Percentiles rank a stretch among this genome's conserved stretches.
These are phyloP conservation scores for Alisma plantagoaquatica DNA, from an alignment of 106 monocot genomes.

Conservation along the genomic window DNA sequence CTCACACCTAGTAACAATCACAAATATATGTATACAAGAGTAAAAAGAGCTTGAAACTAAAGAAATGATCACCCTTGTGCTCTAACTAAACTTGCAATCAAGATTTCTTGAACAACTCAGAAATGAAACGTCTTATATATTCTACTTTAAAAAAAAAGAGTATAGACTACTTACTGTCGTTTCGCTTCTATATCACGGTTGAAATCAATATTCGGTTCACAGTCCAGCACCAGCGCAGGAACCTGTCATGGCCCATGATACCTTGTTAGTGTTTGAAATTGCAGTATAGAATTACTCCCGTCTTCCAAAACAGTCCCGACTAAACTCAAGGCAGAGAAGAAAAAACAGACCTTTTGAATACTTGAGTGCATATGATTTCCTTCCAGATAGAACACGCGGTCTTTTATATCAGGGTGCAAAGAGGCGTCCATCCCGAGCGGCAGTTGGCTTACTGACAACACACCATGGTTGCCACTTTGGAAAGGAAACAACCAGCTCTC, in stretches of 20 bases:
- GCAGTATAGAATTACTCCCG: not conserved
- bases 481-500: conserved; percentile 95
- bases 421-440: conserved; percentile 52
- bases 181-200: conserved; percentile 89
- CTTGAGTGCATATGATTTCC: conserved; percentile 92
- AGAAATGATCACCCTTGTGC: too few relatives aligned
- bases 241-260: too few relatives aligned
- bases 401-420: conserved; percentile 86
- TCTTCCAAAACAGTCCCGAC: not conserved
- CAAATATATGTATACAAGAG: too few relatives aligned
- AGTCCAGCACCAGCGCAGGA: conserved; percentile 92
- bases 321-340: not conserved
- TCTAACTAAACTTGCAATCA: too few relatives aligned
- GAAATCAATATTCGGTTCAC: conserved; percentile 95
- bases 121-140: not conserved
- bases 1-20: too few relatives aligned
- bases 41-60: too few relatives aligned
- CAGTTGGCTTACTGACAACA: conserved; percentile 68
- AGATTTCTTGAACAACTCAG: too few relatives aligned
- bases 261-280: too few relatives aligned
- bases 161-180: conserved; percentile 47
- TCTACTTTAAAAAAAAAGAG: not conserved
- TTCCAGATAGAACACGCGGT: conserved; percentile 86
- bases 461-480: conserved; percentile 61
- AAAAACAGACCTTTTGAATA: conserved; percentile 95